Evolutionary conservation across 2,329 filamentous ascomycete genomes (phyloP).

Genomic region (Trichophyton mentagrophytes): DNA sequence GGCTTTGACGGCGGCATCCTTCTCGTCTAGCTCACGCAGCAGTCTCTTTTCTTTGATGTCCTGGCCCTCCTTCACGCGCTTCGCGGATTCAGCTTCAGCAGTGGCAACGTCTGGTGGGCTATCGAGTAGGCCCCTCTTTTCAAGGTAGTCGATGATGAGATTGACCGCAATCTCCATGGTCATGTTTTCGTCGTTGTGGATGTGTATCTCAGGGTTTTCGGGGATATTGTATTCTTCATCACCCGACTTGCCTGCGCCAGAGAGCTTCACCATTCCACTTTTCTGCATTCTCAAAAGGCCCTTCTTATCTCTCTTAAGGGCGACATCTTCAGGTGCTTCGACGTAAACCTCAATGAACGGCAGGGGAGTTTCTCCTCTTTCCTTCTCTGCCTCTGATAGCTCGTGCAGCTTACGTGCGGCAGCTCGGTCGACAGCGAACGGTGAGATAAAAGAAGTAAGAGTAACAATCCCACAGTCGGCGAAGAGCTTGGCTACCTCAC

Average conservation of each 20-base stretch:
- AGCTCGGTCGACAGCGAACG: constrained; percentile 76
- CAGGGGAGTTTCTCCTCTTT: constrained; percentile 36
- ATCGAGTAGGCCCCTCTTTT: constrained; percentile 52
- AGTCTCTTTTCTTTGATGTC: not conserved
- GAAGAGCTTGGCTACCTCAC: constrained; percentile 93
- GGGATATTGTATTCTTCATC: constrained; percentile 83
- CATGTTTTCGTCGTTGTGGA: constrained; percentile 66
- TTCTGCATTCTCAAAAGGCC: constrained; percentile 33
- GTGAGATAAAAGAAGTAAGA: constrained; percentile 93
- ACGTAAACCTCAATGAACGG: constrained; percentile 91
- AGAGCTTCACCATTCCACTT: constrained; percentile 76
- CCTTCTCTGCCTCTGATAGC: constrained; percentile 35
- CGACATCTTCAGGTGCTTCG: constrained; percentile 79
- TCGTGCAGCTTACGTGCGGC: constrained; percentile 70
- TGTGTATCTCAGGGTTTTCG: constrained; percentile 57
- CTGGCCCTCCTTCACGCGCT: not conserved
- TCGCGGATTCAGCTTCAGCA: not conserved
- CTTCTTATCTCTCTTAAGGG: constrained; percentile 93
- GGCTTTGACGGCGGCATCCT: not conserved
- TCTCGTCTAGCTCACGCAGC: not conserved
- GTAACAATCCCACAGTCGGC: constrained; percentile 78
- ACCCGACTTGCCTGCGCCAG: constrained; percentile 56
- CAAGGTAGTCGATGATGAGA: constrained; percentile 68
- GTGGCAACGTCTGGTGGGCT: constrained; percentile 7
- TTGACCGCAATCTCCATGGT: constrained; percentile 75